Evolutionary conservation across 768 basidiomycete genomes (phyloP), one percentile per base, ranked within the genome.

Genomic region (Amanita pallidorosea): DNA sequence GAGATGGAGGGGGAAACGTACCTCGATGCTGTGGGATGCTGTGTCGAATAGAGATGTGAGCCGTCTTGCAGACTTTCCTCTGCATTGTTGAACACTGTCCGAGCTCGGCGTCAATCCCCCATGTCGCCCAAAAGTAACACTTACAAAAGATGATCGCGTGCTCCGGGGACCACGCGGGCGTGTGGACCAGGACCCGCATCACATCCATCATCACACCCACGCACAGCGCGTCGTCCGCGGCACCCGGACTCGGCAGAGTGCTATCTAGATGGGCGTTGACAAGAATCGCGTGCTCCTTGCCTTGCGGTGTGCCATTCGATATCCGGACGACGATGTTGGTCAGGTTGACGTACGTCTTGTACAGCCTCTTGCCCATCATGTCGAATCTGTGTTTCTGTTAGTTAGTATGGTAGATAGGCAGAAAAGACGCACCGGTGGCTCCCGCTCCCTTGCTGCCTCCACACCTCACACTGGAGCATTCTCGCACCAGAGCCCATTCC

Each of bases 11-110:
- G 11, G n/a, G 22, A 31, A 2, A 70, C 83, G 58, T 50, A 87
- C 88, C 82, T 87, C 8, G 73, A 62, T 25, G 79, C 82, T 53
- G 73, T 73, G 13, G 79, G 80, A 62, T 96, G 91, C 59, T 95
- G 91, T 1, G 92, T 96, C 5, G 92, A 83, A 64, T 85, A 98
- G 4, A 96, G 71, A 66, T 98, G 94, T 0, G 90, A 93, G 0
- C 86, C 93, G 60, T 97, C 95, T 64, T 97, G 95, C 27, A 98
- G 68, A 1, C 86, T 90, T 62, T 98, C 94, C 65, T 98, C 94
- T 9, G 86, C 95, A 54, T 95, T 77, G 57, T 97, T 97, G 70
- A 95, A 96, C 54, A 98, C 90, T 93, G 29, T 6, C 5, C 17
- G 9, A 22, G 9, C 23, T 1, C 37, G 18, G 6, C 6, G 6